A percentile compares a stretch with the other conserved stretches of the same genome.
Evolutionary conservation across 1,139 yeast species (phyloP).

Genomic region (Lodderomyces margitis): DNA sequence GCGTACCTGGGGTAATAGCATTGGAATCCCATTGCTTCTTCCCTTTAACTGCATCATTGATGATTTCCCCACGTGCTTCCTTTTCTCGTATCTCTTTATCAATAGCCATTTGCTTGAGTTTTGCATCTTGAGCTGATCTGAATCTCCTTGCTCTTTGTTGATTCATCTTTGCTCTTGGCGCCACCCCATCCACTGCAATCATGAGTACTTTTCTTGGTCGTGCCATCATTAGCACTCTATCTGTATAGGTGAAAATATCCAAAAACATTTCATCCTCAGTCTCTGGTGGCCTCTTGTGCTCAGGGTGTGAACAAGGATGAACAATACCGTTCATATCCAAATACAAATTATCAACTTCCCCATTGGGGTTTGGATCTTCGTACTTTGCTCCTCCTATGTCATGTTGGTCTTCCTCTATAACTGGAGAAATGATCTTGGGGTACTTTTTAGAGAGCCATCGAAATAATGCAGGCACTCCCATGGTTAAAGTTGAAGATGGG

Average conservation of each 20-base stretch:
- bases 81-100: conserved; percentile 50
- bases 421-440: conserved; percentile 92
- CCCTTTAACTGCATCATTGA: conserved; percentile 61
- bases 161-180: conserved; percentile 98
- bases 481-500: conserved; percentile 12
- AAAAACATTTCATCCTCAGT: conserved; percentile 94
- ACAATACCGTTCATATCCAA: conserved; percentile 97
- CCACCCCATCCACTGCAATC: conserved; percentile 99
- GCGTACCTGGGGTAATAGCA: conserved; percentile 99
- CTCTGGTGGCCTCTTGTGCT: conserved; percentile 88
- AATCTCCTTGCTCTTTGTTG: conserved; percentile 96
- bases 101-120: conserved; percentile 52
- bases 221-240: conserved; percentile 87
- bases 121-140: conserved; percentile 91
- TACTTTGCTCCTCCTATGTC: conserved; percentile 58
- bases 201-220: conserved; percentile 87
- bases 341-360: conserved; percentile 87
- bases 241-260: conserved; percentile 86
- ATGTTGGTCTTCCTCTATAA: conserved; percentile 67
- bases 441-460: conserved; percentile 94
- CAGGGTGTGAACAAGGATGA: conserved; percentile 97
- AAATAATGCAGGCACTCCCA: conserved; percentile 95
- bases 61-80: conserved; percentile 60
- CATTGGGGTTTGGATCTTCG: conserved; percentile 84
- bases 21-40: conserved; percentile 81